Evolutionary conservation across 2,329 filamentous ascomycete genomes (phyloP).

Genomic region (Ambrosiella xylebori): DNA sequence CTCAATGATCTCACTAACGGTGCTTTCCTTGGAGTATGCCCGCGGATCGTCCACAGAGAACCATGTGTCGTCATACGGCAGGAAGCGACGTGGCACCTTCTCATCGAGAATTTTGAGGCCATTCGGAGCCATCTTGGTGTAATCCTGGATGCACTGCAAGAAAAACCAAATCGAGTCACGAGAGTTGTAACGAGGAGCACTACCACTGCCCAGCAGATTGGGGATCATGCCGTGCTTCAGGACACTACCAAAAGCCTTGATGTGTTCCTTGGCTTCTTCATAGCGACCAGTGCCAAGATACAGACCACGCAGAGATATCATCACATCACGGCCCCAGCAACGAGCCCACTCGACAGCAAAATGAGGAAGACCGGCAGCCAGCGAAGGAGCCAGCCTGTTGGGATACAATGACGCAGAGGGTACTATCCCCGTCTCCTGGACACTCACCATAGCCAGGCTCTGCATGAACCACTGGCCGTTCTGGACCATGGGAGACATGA

Average conservation of each 20-base stretch:
- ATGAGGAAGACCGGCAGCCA: constrained; percentile 86
- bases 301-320: constrained; percentile 87
- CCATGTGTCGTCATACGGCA: constrained; percentile 93
- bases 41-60: constrained; percentile 66
- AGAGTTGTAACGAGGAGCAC: constrained; percentile 81
- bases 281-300: constrained; percentile 80
- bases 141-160: constrained; percentile 89
- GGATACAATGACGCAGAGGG: constrained; percentile 86
- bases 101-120: constrained; percentile 58
- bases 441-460: constrained; percentile 73
- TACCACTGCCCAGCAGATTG: constrained; percentile 75
- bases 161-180: constrained; percentile 97
- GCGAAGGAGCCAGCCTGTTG: constrained; percentile 61
- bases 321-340: constrained; percentile 94
- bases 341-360: constrained; percentile 88
- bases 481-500: constrained; percentile 62
- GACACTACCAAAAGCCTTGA: constrained; percentile 84
- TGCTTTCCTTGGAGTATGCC: constrained; percentile 72
- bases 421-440: constrained; percentile 78
- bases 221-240: constrained; percentile 98
- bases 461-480: constrained; percentile 80
- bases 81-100: constrained; percentile 65
- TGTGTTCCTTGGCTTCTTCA: constrained; percentile 80
- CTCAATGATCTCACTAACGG: constrained; percentile 77
- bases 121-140: constrained; percentile 62